A percentile compares a stretch with the other conserved stretches of the same genome.
Evolutionary conservation across 257 asterid genomes (phyloP).

Genomic region (Jacaranda mimosifolia): DNA sequence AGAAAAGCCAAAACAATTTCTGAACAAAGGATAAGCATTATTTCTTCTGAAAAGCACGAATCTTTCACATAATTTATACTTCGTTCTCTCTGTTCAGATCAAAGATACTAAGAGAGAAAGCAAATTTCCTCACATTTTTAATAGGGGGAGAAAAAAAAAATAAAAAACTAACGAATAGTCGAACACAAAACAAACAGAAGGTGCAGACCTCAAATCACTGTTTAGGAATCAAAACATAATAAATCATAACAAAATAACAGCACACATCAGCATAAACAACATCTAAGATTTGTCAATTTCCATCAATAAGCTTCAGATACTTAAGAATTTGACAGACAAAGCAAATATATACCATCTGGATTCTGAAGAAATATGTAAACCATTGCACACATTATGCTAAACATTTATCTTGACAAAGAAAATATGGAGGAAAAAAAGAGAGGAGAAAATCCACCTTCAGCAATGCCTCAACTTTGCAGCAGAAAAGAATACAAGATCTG

Average conservation of each 20-base stretch:
- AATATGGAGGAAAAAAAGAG: background rate
- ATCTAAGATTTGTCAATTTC: background rate
- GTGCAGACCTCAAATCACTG: background rate
- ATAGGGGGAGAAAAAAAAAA: background rate
- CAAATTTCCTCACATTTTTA: background rate
- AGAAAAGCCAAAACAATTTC: no score
- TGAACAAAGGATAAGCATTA: background rate
- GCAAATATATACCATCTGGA: background rate
- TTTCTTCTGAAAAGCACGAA: constrained; percentile 20
- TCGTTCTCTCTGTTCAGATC: background rate
- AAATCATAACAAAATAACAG: background rate
- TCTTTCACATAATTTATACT: background rate
- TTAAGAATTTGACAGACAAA: background rate
- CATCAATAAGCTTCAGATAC: background rate
- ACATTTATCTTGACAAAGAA: background rate
- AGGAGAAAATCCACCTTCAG: constrained; percentile 22
- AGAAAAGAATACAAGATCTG: constrained; percentile 34
- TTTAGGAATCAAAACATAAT: background rate
- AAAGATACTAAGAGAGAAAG: background rate
- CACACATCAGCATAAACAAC: background rate
- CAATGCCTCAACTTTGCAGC: constrained; percentile 18
- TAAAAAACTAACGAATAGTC: background rate
- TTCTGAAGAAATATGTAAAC: background rate
- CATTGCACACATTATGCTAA: background rate
- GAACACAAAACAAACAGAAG: background rate